Evolutionary conservation across 1,139 yeast species (phyloP).

Genomic region (Torulaspora pretoriensis): DNA sequence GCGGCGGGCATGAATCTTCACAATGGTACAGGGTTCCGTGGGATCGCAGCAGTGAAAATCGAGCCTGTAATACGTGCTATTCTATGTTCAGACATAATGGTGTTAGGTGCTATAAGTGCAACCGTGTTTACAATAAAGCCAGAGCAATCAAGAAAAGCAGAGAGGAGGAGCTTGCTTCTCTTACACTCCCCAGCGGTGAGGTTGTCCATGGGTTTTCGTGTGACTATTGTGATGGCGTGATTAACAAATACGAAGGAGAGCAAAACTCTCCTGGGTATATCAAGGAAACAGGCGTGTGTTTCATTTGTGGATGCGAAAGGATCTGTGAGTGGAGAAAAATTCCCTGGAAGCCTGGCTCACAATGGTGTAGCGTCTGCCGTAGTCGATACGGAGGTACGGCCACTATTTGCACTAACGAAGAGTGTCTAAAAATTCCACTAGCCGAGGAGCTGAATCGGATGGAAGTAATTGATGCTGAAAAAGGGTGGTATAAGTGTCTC

Average conservation of each 20-base stretch:
- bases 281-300: not conserved
- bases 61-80: not conserved
- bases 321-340: slow-evolving; percentile 5
- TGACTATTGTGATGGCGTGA: slow-evolving; percentile 2
- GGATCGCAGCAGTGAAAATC: not conserved
- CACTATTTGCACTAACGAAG: slow-evolving; percentile 5
- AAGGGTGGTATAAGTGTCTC: not conserved
- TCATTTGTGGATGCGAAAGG: not conserved
- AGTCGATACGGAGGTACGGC: slow-evolving; percentile 7
- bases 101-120: not conserved
- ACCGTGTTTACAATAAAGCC: not conserved
- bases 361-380: slow-evolving; percentile 9
- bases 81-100: not conserved
- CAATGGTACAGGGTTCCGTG: not conserved
- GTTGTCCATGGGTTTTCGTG: slow-evolving; percentile 3
- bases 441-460: slow-evolving; percentile 1
- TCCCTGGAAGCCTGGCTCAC: slow-evolving; percentile 1
- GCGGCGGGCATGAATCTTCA: not conserved
- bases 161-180: not conserved
- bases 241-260: not conserved
- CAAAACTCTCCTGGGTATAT: not conserved
- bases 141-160: not conserved
- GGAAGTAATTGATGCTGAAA: not conserved
- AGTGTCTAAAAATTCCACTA: slow-evolving; percentile 6
- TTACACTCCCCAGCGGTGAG: not conserved